Conservation (phyloP, 768 basidiomycete genomes). For the Tylopilus sp. region DNA sequence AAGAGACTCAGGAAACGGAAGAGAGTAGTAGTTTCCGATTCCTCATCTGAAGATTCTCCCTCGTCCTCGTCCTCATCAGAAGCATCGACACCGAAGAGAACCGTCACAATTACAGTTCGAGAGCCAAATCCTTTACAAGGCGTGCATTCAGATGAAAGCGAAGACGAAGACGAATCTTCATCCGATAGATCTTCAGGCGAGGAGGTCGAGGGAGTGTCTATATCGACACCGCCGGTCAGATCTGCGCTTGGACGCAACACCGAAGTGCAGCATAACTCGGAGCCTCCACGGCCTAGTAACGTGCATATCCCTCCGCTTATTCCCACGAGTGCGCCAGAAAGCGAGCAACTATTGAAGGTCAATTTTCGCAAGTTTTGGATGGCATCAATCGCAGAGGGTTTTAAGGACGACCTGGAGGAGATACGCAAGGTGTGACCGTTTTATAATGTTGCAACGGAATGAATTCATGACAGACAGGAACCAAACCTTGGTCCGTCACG, state of each 20-base stretch:
- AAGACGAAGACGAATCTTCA: constrained; percentile 13
- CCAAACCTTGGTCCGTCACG: constrained; percentile 66
- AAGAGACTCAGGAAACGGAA: constrained; percentile 55
- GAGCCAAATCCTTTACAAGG: constrained; percentile 5
- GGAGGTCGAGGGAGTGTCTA: constrained; percentile 7
- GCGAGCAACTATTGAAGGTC: constrained; percentile 54
- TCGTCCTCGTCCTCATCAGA: constrained; percentile 20
- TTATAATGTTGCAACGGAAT: neutral
- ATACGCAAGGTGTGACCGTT: constrained; percentile 62
- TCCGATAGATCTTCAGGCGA: constrained; percentile 9
- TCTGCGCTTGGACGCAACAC: neutral
- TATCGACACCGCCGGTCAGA: neutral
- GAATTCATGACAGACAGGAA: constrained; percentile 37
- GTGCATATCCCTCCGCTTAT: constrained; percentile 56
- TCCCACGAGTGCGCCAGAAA: too few relatives aligned
- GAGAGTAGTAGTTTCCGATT: constrained; percentile 42
- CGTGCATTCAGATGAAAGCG: constrained; percentile 1
- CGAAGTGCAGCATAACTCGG: constrained; percentile 19
- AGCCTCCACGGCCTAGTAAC: constrained; percentile 20
- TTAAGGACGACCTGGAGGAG: constrained; percentile 79
- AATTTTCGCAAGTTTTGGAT: constrained; percentile 87
- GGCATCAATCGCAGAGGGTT: constrained; percentile 76
- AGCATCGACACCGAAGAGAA: constrained; percentile 6
- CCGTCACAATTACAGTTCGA: constrained; percentile 9
- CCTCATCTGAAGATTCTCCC: constrained; percentile 32